These are phyloP conservation scores for Actinidia polygama DNA, from an alignment of 179 eudicot genomes.

Conservation along the genomic window DNA sequence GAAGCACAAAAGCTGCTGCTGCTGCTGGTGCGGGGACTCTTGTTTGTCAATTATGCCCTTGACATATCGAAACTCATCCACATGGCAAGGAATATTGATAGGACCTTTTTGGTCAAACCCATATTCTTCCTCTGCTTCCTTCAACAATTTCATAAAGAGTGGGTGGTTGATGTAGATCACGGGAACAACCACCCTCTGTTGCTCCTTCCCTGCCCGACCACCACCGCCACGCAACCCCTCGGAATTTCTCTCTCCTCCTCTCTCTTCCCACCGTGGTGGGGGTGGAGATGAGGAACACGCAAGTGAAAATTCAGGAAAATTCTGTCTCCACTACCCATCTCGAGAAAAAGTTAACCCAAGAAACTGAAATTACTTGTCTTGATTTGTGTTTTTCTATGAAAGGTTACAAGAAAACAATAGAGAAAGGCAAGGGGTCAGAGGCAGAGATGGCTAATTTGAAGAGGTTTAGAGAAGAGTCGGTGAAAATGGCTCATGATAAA, in stretches of 20 bases:
- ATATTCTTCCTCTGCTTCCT: slow-evolving; percentile 67
- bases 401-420: slow-evolving; percentile 31
- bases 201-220: slow-evolving; percentile 63
- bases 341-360: neutral
- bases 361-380: neutral
- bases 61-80: slow-evolving; percentile 47
- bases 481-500: slow-evolving; percentile 53
- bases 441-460: slow-evolving; percentile 48
- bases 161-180: slow-evolving; percentile 57
- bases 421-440: slow-evolving; percentile 55
- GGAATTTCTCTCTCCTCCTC: slow-evolving; percentile 39
- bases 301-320: slow-evolving; percentile 22
- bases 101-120: slow-evolving; percentile 61
- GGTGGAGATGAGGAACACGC: slow-evolving; percentile 9
- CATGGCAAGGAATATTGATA: slow-evolving; percentile 60
- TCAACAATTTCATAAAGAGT: slow-evolving; percentile 44
- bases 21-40: slow-evolving; percentile 22
- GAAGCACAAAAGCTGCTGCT: slow-evolving; percentile 23
- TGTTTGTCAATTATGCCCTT: slow-evolving; percentile 50
- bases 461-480: slow-evolving; percentile 46
- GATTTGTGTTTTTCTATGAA: neutral
- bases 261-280: slow-evolving; percentile 24
- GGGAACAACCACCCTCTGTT: slow-evolving; percentile 54
- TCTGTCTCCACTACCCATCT: slow-evolving; percentile 12
- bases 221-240: slow-evolving; percentile 54